Conservation (phyloP, 148 eudicot species). For the Linanthus parryae region DNA sequence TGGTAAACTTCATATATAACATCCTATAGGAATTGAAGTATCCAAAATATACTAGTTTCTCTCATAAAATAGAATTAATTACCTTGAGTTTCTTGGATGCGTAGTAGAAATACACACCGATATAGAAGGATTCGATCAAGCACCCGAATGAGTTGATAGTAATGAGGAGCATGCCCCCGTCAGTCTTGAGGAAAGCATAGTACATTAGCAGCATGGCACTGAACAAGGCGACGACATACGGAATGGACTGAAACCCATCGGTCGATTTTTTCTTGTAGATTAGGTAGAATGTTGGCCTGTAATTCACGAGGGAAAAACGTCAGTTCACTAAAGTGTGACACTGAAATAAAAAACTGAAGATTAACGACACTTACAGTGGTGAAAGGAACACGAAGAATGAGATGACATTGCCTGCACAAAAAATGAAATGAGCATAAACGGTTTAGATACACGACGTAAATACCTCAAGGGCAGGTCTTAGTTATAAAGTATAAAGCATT, state of each 20-base stretch:
- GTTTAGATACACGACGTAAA: too few relatives aligned
- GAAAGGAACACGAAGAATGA: constrained; percentile 13
- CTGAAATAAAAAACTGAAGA: background rate
- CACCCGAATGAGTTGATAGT: constrained; percentile 13
- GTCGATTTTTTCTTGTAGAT: constrained; percentile 38
- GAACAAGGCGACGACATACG: constrained; percentile 28
- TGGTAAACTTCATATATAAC: too few relatives aligned
- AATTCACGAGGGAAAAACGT: background rate
- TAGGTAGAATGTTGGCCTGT: constrained; percentile 32
- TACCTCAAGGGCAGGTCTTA: too few relatives aligned
- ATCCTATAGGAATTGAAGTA: too few relatives aligned
- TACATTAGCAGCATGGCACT: constrained; percentile 34
- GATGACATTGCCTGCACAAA: constrained; percentile 8
- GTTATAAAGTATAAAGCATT: too few relatives aligned
- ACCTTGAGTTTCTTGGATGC: constrained; percentile 5
- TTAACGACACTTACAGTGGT: constrained; percentile 8
- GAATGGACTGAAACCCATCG: constrained; percentile 30
- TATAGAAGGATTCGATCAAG: constrained; percentile 6
- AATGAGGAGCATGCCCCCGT: constrained; percentile 6
- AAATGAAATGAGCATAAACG: too few relatives aligned
- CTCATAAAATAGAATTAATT: background rate
- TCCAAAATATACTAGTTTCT: background rate
- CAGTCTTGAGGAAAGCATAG: constrained; percentile 18
- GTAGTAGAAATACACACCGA: constrained; percentile 7
- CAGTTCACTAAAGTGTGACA: background rate